Conservation (phyloP, 1,139 yeast species). For the Saccharomycopsis hybrid region DNA sequence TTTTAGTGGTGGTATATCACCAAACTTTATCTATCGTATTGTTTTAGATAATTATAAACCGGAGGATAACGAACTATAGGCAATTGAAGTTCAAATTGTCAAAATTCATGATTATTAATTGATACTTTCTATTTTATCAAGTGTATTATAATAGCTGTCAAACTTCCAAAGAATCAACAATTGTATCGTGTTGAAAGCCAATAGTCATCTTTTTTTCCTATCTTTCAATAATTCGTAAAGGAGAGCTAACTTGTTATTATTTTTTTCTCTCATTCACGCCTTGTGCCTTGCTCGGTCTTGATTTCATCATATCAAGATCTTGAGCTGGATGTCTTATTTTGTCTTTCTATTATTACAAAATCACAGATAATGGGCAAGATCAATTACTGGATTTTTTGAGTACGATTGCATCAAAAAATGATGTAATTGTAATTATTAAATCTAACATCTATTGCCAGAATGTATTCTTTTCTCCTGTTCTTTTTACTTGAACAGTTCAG, state of each 20-base stretch:
- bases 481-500: too few relatives aligned
- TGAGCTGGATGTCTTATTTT: slow-evolving; percentile 46
- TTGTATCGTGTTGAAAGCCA: too few relatives aligned
- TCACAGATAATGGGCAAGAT: slow-evolving; percentile 49
- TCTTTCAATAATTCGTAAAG: too few relatives aligned
- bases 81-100: too few relatives aligned
- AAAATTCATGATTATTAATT: too few relatives aligned
- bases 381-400: slow-evolving; percentile 52
- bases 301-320: slow-evolving; percentile 34
- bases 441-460: slow-evolving; percentile 38
- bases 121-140: too few relatives aligned
- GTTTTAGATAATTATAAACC: slow-evolving; percentile 90
- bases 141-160: too few relatives aligned
- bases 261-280: slow-evolving; percentile 33
- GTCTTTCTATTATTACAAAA: slow-evolving; percentile 5
- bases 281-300: slow-evolving; percentile 66
- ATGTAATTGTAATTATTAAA: slow-evolving; percentile 67
- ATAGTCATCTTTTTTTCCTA: too few relatives aligned
- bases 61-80: slow-evolving; percentile 60
- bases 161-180: too few relatives aligned
- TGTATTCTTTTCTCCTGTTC: too few relatives aligned
- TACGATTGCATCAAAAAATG: slow-evolving; percentile 66
- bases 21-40: slow-evolving; percentile 90
- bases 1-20: slow-evolving; percentile 81
- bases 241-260: background rate